Evolutionary conservation across 345 rosid species (phyloP).

Genomic region (Acer yangbiense): DNA sequence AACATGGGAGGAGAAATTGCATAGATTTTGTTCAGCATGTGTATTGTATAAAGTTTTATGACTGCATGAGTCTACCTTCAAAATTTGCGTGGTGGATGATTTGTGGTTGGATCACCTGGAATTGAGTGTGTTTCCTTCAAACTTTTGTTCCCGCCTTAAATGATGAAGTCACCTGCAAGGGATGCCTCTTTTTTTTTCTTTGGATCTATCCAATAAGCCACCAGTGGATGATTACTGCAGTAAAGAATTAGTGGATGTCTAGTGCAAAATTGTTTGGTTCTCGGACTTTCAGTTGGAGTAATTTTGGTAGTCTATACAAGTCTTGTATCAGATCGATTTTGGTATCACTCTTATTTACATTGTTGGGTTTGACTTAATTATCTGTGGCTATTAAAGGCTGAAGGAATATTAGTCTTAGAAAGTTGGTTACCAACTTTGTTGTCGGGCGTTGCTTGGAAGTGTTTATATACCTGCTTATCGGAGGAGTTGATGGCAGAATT

Average conservation of each 20-base stretch:
- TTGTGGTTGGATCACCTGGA: background rate
- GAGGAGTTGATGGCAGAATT: background rate
- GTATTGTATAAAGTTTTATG: background rate
- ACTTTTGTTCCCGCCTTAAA: background rate
- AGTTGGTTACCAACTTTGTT: background rate
- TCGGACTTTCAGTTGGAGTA: too few relatives aligned
- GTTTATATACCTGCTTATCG: background rate
- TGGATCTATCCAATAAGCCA: background rate
- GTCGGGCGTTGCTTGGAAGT: background rate
- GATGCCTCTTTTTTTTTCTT: background rate
- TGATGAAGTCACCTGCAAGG: background rate
- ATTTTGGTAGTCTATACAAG: background rate
- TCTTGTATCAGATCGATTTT: too few relatives aligned
- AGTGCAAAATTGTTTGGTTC: background rate
- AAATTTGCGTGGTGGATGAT: background rate
- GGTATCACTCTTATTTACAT: background rate
- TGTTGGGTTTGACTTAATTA: background rate
- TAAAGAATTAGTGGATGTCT: background rate
- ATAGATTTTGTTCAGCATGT: background rate
- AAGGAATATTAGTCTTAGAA: background rate
- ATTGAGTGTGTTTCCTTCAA: background rate
- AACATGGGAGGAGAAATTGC: background rate
- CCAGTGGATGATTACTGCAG: background rate
- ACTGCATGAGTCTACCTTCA: background rate
- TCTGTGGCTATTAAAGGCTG: background rate